Evolutionary conservation across 139 green algal species (phyloP), one percentile per base, ranked within the genome.

Genomic region (Monoraphidium neglectum): DNA sequence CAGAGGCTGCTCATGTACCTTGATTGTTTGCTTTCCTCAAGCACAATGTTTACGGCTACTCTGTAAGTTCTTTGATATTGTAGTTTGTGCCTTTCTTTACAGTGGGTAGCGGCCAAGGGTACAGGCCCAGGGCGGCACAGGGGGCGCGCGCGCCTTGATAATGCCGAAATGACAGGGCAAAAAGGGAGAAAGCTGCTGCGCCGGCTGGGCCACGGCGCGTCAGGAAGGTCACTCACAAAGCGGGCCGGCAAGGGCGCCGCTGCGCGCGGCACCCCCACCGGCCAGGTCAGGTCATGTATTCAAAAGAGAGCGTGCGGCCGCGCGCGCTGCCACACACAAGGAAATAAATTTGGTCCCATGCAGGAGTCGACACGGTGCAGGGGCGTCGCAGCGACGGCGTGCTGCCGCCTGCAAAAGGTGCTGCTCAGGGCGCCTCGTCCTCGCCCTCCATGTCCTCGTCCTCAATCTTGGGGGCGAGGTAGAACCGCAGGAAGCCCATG

Each of bases 381-480:
- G 10, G 51, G 36, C 35, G 47, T n/a, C n/a, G n/a, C n/a, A n/a
- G n/a, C n/a, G n/a, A n/a, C n/a, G n/a, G n/a, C n/a, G n/a, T n/a
- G n/a, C n/a, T n/a, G 13, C 3, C 18, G 43, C 51, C 26, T 21
- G 23, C 23, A 1, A 3, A 26, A 43, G 23, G 24, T 13, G 40
- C 13, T 40, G 36, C 36, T n/a, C 62, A 30, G 30, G 40, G 35
- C 32, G 73, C 83, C 71, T 86, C 82, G 18, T 84, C 80, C 37
- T 82, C 83, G 40, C 63, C 77, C 71, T 85, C 81, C 68, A 77
- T 74, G 26, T 89, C 84, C 46, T 96, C 93, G 32, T 95, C 93
- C 68, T 97, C 92, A 76, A 97, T 97, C 89, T 97, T 97, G 30
- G 93, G 93, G 2, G 93, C 90, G 16, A 94, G 76, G 72, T 92